Conservation (phyloP, 2,329 filamentous ascomycete species). For the Fusarium musae region DNA sequence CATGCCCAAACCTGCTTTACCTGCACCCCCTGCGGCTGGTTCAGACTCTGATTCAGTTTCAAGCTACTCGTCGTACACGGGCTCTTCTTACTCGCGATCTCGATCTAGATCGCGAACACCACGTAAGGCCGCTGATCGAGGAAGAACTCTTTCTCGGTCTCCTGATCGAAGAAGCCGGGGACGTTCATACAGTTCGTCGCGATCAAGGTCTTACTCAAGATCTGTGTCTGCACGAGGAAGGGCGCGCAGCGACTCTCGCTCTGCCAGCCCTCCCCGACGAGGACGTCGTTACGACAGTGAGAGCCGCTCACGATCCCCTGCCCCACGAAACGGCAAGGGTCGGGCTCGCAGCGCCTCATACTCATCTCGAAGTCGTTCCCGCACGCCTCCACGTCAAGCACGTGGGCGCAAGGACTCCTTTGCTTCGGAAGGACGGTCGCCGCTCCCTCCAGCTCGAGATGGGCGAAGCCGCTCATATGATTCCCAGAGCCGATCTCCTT, state of each 20-base stretch:
- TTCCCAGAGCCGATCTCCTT: slow-evolving; percentile 38
- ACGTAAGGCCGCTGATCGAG: slow-evolving; percentile 39
- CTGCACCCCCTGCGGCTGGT: slow-evolving; percentile 68
- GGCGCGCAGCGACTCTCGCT: slow-evolving; percentile 42
- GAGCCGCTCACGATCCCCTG: slow-evolving; percentile 47
- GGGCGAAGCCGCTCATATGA: slow-evolving; percentile 39
- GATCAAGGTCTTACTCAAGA: slow-evolving; percentile 60
- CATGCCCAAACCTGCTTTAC: slow-evolving; percentile 84
- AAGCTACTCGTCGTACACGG: slow-evolving; percentile 81
- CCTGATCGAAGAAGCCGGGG: slow-evolving; percentile 42
- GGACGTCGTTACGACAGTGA: slow-evolving; percentile 39
- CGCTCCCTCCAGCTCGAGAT: slow-evolving; percentile 34
- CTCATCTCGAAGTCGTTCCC: slow-evolving; percentile 49
- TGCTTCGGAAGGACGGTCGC: slow-evolving; percentile 37
- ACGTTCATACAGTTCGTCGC: slow-evolving; percentile 44
- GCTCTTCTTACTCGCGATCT: slow-evolving; percentile 68
- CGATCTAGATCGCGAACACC: slow-evolving; percentile 58
- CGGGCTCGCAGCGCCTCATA: slow-evolving; percentile 46
- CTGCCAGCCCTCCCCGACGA: slow-evolving; percentile 47
- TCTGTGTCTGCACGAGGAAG: slow-evolving; percentile 50
- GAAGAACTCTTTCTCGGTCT: slow-evolving; percentile 46
- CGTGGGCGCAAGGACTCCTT: slow-evolving; percentile 37
- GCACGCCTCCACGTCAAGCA: slow-evolving; percentile 39
- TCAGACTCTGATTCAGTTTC: slow-evolving; percentile 79
- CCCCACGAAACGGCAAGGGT: slow-evolving; percentile 42